Conservation (phyloP, 2,329 filamentous ascomycete genomes). For the Xylariaceae sp. region DNA sequence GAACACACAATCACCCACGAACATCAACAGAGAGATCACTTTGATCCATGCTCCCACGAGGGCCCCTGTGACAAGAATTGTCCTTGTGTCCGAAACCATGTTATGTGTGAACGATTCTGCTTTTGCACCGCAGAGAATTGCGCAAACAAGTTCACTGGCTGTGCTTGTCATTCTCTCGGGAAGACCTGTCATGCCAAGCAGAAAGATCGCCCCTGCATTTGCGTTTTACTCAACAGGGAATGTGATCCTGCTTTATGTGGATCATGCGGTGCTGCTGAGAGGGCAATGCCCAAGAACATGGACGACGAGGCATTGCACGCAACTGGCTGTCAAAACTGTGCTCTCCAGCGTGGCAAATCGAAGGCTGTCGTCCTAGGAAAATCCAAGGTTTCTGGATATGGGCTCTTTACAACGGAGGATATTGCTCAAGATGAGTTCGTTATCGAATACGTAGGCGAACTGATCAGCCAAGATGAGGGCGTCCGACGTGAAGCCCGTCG, state of each 20-base stretch:
- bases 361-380: conserved; percentile 64
- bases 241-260: conserved; percentile 74
- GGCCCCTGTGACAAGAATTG: conserved; percentile 62
- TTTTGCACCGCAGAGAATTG: conserved; percentile 55
- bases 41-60: conserved; percentile 63
- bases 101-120: conserved; percentile 71
- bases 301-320: conserved; percentile 52
- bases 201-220: conserved; percentile 61
- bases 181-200: conserved; percentile 53
- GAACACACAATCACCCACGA: conserved; percentile 51
- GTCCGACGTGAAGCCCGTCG: conserved; percentile 60
- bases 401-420: conserved; percentile 65
- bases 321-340: conserved; percentile 65
- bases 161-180: conserved; percentile 57
- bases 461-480: conserved; percentile 65
- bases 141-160: conserved; percentile 60
- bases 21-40: conserved; percentile 51
- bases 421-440: conserved; percentile 67
- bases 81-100: conserved; percentile 53
- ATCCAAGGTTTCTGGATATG: conserved; percentile 69
- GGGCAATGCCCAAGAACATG: conserved; percentile 63
- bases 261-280: conserved; percentile 62
- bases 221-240: conserved; percentile 66
- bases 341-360: conserved; percentile 61
- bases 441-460: conserved; percentile 75